These are phyloP conservation scores for Candida sanyaensis DNA, from an alignment of 1,139 yeast genomes.

Conservation along the genomic window DNA sequence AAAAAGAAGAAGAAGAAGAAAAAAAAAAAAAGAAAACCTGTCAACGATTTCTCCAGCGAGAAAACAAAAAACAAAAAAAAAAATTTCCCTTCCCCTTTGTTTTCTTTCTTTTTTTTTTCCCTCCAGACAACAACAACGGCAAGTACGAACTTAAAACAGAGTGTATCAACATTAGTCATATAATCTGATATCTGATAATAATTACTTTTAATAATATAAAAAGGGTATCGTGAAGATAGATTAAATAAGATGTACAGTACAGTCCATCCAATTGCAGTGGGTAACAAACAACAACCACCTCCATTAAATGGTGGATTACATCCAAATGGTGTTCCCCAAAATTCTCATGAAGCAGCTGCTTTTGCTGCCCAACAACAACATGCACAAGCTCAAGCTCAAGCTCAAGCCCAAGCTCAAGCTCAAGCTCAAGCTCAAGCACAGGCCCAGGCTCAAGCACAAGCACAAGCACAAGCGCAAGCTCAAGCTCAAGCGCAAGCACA, in stretches of 20 bases:
- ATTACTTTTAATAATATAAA: too few relatives aligned
- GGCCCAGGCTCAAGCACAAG: neutral
- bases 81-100: neutral
- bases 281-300: conserved; percentile 13
- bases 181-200: too few relatives aligned
- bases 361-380: conserved; percentile 5
- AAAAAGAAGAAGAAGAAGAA: too few relatives aligned
- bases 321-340: conserved; percentile 8
- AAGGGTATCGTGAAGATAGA: too few relatives aligned
- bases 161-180: too few relatives aligned
- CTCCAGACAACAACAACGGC: neutral
- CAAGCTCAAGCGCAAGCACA: neutral
- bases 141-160: neutral
- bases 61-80: neutral
- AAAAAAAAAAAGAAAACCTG: neutral
- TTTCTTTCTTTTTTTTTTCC: neutral
- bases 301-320: conserved; percentile 15
- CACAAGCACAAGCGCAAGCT: conserved; percentile 4
- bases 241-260: conserved; percentile 12
- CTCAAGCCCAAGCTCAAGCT: conserved; percentile 3
- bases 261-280: conserved; percentile 14
- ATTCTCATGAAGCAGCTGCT: conserved; percentile 7
- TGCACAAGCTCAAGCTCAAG: conserved; percentile 3
- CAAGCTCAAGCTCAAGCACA: conserved; percentile 1
- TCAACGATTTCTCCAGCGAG: neutral